Conservation (phyloP, 1,284 basidiomycete species). For the Irpex rosettiformis region DNA sequence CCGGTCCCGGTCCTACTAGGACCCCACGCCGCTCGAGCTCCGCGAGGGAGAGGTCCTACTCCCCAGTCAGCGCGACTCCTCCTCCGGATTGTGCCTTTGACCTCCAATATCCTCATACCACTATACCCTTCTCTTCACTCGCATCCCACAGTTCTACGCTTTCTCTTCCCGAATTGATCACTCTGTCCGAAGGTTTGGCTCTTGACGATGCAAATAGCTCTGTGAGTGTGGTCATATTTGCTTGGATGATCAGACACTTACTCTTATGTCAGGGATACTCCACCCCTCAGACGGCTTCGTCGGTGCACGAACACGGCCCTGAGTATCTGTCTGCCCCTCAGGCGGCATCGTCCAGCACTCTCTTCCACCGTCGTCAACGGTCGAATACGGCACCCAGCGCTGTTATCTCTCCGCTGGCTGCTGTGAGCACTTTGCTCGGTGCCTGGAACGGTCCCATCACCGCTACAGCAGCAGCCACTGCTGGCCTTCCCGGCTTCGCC, state of each 20-base stretch:
- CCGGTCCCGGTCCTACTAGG: conserved; percentile 10
- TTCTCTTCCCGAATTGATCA: conserved; percentile 12
- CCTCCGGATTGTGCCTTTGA: conserved; percentile 11
- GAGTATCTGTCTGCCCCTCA: conserved; percentile 7
- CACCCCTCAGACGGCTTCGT: conserved; percentile 10
- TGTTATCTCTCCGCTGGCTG: conserved; percentile 19
- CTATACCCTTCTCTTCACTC: conserved; percentile 6
- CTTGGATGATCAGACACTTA: background rate
- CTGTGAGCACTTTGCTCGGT: conserved; percentile 25
- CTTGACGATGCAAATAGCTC: conserved; percentile 3
- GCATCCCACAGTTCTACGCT: conserved; percentile 7
- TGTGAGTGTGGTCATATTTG: conserved; percentile 3
- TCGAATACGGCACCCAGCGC: conserved; percentile 16
- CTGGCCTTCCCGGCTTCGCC: conserved; percentile 3
- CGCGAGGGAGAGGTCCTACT: conserved; percentile 8
- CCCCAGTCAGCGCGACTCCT: conserved; percentile 7
- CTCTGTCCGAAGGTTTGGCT: conserved; percentile 5
- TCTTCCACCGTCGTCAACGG: conserved; percentile 11
- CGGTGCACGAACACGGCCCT: conserved; percentile 8
- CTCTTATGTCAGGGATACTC: conserved; percentile 6
- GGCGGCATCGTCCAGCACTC: background rate
- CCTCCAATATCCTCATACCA: conserved; percentile 4
- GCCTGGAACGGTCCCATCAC: conserved; percentile 23
- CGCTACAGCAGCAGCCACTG: background rate
- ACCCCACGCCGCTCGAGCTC: conserved; percentile 5